These are phyloP conservation scores for Kwoniella newhampshirensis DNA, from an alignment of 768 basidiomycete genomes.

Conservation along the genomic window DNA sequence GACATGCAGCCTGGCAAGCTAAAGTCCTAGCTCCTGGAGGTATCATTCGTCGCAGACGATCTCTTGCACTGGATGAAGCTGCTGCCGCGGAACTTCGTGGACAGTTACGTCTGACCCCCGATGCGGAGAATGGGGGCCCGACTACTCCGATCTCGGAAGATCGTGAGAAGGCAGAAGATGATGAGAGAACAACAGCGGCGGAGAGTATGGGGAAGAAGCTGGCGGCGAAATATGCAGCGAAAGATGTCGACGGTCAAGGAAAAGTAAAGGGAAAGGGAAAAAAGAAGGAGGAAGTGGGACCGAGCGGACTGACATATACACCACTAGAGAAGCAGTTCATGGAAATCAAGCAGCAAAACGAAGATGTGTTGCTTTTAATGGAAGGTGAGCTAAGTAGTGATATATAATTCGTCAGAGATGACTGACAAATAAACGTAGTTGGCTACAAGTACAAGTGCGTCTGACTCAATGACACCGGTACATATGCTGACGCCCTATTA, in stretches of 20 bases:
- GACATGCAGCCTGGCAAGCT: slow-evolving; percentile 42
- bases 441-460: slow-evolving; percentile 53
- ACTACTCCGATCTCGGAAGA: slow-evolving; percentile 18
- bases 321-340: slow-evolving; percentile 54
- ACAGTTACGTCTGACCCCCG: slow-evolving; percentile 14
- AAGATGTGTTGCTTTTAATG: slow-evolving; percentile 51
- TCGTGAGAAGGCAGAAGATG: slow-evolving; percentile 18
- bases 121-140: slow-evolving; percentile 15
- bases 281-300: slow-evolving; percentile 52
- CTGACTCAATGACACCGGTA: not conserved
- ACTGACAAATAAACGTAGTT: too few relatives aligned
- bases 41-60: slow-evolving; percentile 40
- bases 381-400: slow-evolving; percentile 38
- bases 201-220: slow-evolving; percentile 32
- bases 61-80: slow-evolving; percentile 47
- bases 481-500: slow-evolving; percentile 20
- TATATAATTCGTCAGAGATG: too few relatives aligned
- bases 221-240: slow-evolving; percentile 36
- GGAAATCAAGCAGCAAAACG: slow-evolving; percentile 50
- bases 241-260: slow-evolving; percentile 11
- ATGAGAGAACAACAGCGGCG: slow-evolving; percentile 21
- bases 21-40: slow-evolving; percentile 30
- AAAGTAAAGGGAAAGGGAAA: slow-evolving; percentile 34
- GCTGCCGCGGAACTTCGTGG: slow-evolving; percentile 40
- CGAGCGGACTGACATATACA: slow-evolving; percentile 51